A percentile compares a stretch with the other conserved stretches of the same genome.
These are phyloP conservation scores for Aspergillus brunneoviolaceus DNA, from an alignment of 2,329 filamentous ascomycete genomes.

Conservation along the genomic window DNA sequence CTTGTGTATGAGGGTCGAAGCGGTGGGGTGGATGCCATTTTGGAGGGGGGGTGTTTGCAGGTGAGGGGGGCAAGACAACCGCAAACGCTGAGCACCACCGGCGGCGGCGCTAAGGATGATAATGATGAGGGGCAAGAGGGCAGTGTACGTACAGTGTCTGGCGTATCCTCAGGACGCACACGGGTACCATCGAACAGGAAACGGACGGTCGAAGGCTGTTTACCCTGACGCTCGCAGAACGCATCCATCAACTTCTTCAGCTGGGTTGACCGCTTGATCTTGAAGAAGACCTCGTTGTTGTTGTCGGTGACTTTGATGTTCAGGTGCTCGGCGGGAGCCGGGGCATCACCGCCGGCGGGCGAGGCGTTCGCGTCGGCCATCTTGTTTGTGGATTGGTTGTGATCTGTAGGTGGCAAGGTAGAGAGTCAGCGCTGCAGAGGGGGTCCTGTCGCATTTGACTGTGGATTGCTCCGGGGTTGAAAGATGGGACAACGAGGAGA, in stretches of 20 bases:
- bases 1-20: neutral
- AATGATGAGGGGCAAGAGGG: neutral
- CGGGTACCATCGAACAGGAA: slow-evolving; percentile 96
- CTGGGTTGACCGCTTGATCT: slow-evolving; percentile 96
- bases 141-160: slow-evolving; percentile 74
- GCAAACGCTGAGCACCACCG: neutral
- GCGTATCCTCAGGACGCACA: slow-evolving; percentile 84
- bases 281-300: slow-evolving; percentile 99
- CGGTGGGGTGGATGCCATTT: too few species aligned
- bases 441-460: slow-evolving; percentile 1
- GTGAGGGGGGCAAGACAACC: neutral
- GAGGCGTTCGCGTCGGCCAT: slow-evolving; percentile 39
- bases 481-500: neutral
- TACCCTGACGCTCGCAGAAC: slow-evolving; percentile 95
- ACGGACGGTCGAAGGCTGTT: slow-evolving; percentile 77
- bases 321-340: slow-evolving; percentile 70
- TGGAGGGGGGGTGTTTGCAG: neutral
- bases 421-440: neutral
- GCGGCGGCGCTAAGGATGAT: neutral
- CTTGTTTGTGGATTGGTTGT: slow-evolving; percentile 39
- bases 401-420: neutral
- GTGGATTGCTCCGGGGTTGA: neutral
- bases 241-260: slow-evolving; percentile 98
- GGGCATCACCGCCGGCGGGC: slow-evolving; percentile 18
- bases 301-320: slow-evolving; percentile 99